These are phyloP conservation scores for Fabrea salina DNA, from an alignment of 169 alveolate species.

Conservation along the genomic window DNA sequence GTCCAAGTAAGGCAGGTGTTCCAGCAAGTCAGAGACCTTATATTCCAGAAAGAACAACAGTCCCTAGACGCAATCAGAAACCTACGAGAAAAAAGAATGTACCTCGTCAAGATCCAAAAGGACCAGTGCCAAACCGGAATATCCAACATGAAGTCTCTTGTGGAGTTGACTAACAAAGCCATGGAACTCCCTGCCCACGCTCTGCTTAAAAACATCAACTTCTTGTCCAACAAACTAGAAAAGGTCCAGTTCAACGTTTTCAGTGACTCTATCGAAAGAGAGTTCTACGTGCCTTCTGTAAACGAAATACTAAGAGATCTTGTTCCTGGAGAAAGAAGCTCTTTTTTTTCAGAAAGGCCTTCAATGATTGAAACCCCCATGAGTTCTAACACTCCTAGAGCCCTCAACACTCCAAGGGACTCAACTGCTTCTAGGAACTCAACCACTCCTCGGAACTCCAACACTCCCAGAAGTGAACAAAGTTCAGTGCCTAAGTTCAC, in stretches of 20 bases:
- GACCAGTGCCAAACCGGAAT: no score
- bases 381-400: not conserved
- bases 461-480: not conserved
- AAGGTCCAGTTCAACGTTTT: not conserved
- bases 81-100: no score
- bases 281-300: not conserved
- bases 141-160: not conserved
- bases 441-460: not conserved
- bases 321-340: not conserved
- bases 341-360: not conserved
- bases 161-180: not conserved
- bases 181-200: not conserved
- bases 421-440: no score
- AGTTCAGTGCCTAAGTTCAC: not conserved
- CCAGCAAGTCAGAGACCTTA: not conserved
- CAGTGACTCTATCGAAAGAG: not conserved
- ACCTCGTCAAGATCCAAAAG: no score
- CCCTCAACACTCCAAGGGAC: not conserved
- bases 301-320: not conserved
- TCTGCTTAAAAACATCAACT: not conserved
- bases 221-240: not conserved
- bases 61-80: not conserved
- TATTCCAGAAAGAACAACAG: slow-evolving; percentile 20
- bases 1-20: not conserved
- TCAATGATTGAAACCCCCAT: not conserved